phyloP scores from a whole-genome alignment of 2,329 filamentous ascomycete species.

The Aspergillus sp. region DNA sequence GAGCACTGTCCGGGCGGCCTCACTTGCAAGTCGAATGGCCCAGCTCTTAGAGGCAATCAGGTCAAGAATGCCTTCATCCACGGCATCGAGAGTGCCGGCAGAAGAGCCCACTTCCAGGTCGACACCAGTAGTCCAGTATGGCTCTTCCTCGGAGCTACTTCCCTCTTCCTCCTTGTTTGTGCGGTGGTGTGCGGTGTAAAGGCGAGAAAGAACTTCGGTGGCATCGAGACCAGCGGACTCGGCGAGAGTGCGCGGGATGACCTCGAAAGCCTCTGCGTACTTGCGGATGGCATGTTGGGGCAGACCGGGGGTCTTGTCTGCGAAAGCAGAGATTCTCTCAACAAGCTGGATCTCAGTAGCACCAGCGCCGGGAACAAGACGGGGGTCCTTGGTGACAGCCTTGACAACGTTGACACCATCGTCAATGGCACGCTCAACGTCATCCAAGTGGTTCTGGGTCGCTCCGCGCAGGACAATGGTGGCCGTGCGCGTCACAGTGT shows the following conservation, averaged over 20 bases:
- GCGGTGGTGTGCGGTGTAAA: conserved; percentile 86
- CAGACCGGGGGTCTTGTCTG: conserved; percentile 87
- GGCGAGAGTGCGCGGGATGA: conserved; percentile 87
- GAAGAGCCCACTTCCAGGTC: conserved; percentile 86
- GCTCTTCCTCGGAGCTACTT: conserved; percentile 58
- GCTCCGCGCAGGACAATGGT: conserved; percentile 92
- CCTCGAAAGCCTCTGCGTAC: conserved; percentile 95
- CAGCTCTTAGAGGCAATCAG: conserved; percentile 88
- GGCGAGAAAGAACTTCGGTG: conserved; percentile 86
- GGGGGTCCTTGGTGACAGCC: conserved; percentile 88
- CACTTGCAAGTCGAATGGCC: conserved; percentile 95
- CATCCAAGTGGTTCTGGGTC: conserved; percentile 96
- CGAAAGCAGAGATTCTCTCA: conserved; percentile 83
- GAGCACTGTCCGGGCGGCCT: conserved; percentile 87
- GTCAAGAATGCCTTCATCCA: conserved; percentile 85
- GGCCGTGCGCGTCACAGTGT: conserved; percentile 84
- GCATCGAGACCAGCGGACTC: conserved; percentile 95
- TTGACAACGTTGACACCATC: conserved; percentile 98
- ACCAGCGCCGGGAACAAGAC: conserved; percentile 88
- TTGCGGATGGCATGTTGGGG: conserved; percentile 97
- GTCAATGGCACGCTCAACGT: conserved; percentile 93
- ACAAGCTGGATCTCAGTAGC: conserved; percentile 92
- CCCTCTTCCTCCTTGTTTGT: conserved; percentile 26
- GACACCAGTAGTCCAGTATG: conserved; percentile 85
- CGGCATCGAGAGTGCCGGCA: conserved; percentile 77